Evolutionary conservation across 129 eudicot species (phyloP).

Genomic region (carrot (Daucus carota)): DH1_v3.0 NC_030387.2:7965501-7966000

Average conservation of each 20-base stretch:
- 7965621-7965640: neutral
- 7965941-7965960: conserved; percentile 68
- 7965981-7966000: conserved; percentile 4
- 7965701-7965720: no score
- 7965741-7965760: no score
- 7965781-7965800: conserved; percentile 71
- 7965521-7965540: no score
- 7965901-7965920: no score
- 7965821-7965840: conserved; percentile 34
- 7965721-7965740: no score
- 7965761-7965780: conserved; percentile 26
- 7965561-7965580: no score
- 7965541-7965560: neutral
- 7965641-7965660: neutral
- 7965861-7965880: conserved; percentile 9
- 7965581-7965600: no score
- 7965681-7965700: no score
- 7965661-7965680: no score
- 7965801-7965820: conserved; percentile 37
- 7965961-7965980: conserved; percentile 27
- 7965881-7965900: neutral
- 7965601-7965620: neutral
- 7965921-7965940: conserved; percentile 16
- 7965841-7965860: conserved; percentile 27
- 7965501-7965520: neutral